Evolutionary conservation across 2,329 filamentous ascomycete species (phyloP).

Genomic region (Fusarium algeriense): DNA sequence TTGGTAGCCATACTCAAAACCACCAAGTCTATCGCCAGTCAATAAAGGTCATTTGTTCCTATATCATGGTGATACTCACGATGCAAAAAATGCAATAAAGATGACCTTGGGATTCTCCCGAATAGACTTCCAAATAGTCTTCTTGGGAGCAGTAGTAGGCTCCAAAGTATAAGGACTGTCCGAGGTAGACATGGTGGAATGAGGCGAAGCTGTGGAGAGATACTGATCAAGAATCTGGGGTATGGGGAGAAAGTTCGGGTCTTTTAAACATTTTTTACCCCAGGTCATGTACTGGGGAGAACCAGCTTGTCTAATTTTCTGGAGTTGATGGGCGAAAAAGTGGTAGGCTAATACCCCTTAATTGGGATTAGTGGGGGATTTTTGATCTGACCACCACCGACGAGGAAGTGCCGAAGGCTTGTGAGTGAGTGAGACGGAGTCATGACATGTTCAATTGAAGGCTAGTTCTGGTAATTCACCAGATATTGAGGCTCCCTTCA

Average conservation of each 20-base stretch:
- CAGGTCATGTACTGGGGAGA: not conserved
- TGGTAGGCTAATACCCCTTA: slow-evolving; percentile 16
- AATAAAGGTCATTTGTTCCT: not conserved
- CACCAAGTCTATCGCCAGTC: slow-evolving; percentile 34
- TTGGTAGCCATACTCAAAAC: slow-evolving; percentile 52
- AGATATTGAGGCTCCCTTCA: not conserved
- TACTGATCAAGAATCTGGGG: slow-evolving; percentile 18
- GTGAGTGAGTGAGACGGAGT: not conserved
- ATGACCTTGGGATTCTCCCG: slow-evolving; percentile 41
- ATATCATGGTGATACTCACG: slow-evolving; percentile 16
- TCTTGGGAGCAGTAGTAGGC: slow-evolving; percentile 11
- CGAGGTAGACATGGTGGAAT: slow-evolving; percentile 19
- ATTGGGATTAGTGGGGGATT: not conserved
- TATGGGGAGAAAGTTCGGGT: slow-evolving; percentile 16
- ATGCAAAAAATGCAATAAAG: slow-evolving; percentile 46
- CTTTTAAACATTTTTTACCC: slow-evolving; percentile 29
- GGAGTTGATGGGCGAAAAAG: slow-evolving; percentile 8
- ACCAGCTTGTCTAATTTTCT: slow-evolving; percentile 2
- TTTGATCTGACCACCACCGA: slow-evolving; percentile 13
- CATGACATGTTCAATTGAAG: not conserved
- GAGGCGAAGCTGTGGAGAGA: slow-evolving; percentile 19
- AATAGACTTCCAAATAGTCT: slow-evolving; percentile 20
- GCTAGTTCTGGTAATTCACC: not conserved
- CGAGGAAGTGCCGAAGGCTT: not conserved
- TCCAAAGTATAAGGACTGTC: slow-evolving; percentile 22